Evolutionary conservation across 192 early-diverging fungal species (phyloP).

Genomic region (Fimicolochytrium jonesii): DNA sequence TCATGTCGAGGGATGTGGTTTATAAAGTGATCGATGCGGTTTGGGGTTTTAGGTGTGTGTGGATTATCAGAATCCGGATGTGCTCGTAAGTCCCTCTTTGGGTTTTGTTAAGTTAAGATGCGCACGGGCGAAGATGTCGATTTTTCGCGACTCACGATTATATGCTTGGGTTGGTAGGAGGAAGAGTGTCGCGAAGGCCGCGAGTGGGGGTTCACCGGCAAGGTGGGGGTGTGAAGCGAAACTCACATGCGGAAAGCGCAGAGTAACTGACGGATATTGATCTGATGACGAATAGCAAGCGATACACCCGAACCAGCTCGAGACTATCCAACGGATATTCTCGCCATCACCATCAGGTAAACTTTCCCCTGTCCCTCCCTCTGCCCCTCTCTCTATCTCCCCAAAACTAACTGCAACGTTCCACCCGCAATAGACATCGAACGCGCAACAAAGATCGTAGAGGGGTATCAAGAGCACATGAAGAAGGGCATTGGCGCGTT

Average conservation of each 20-base stretch:
- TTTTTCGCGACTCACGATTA: too few relatives aligned
- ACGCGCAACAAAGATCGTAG: slow-evolving; percentile 65
- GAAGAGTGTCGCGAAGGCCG: slow-evolving; percentile 85
- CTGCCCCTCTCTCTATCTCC: too few relatives aligned
- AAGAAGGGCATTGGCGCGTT: slow-evolving; percentile 83
- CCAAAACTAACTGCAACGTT: too few relatives aligned
- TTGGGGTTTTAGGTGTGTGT: slow-evolving; percentile 56
- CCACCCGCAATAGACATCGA: slow-evolving; percentile 64
- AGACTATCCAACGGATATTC: slow-evolving; percentile 75
- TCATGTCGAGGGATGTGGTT: too few relatives aligned
- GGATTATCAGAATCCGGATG: slow-evolving; percentile 62
- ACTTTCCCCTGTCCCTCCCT: too few relatives aligned
- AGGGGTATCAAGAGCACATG: slow-evolving; percentile 61
- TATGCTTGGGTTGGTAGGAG: slow-evolving; percentile 21
- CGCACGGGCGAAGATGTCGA: too few relatives aligned
- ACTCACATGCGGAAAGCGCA: too few relatives aligned
- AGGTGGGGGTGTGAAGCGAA: slow-evolving; percentile 42
- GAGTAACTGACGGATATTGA: too few relatives aligned
- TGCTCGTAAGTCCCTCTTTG: slow-evolving; percentile 23
- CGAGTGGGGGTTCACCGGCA: slow-evolving; percentile 91
- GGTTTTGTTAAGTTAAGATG: too few relatives aligned
- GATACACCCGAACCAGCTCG: slow-evolving; percentile 87
- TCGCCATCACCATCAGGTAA: too few relatives aligned
- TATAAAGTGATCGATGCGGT: too few relatives aligned
- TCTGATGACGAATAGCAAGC: too few relatives aligned